phyloP scores from a whole-genome alignment of 176 grass and related monocot genomes.

The Aegilops umbellulata region DNA sequence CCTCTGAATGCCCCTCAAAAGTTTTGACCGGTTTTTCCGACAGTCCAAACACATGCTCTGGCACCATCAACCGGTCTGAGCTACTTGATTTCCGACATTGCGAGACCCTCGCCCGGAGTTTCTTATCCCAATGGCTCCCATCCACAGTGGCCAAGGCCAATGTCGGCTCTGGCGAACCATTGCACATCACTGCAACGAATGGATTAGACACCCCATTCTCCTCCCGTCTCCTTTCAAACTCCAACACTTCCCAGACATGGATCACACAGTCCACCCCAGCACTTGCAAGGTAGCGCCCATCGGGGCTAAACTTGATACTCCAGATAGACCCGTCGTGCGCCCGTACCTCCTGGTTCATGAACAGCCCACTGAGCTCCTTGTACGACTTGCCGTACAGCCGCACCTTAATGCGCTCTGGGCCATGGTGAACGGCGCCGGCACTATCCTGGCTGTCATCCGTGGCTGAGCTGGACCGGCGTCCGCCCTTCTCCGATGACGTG shows the following conservation, averaged over 20 bases:
- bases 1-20: conserved; percentile 71
- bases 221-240: conserved; percentile 53
- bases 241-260: conserved; percentile 87
- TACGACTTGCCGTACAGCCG: conserved; percentile 76
- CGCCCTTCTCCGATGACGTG: conserved; percentile 86
- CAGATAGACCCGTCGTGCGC: conserved; percentile 88
- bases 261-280: conserved; percentile 93
- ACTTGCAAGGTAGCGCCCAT: conserved; percentile 79
- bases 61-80: conserved; percentile 67
- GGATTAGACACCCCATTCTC: conserved; percentile 64
- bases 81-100: conserved; percentile 42
- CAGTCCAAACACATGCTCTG: conserved; percentile 78
- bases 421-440: conserved; percentile 37
- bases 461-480: conserved; percentile 76
- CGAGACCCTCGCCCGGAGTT: conserved; percentile 46
- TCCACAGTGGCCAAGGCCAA: conserved; percentile 46
- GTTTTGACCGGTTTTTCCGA: conserved; percentile 78
- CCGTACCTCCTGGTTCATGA: conserved; percentile 87
- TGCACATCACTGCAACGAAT: conserved; percentile 53
- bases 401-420: conserved; percentile 68
- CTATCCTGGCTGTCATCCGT: conserved; percentile 91
- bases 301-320: conserved; percentile 79
- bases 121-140: conserved; percentile 64
- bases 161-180: conserved; percentile 53
- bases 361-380: conserved; percentile 82